Conservation (phyloP, 331 rosid genomes). For the Rosa hybrid region DNA sequence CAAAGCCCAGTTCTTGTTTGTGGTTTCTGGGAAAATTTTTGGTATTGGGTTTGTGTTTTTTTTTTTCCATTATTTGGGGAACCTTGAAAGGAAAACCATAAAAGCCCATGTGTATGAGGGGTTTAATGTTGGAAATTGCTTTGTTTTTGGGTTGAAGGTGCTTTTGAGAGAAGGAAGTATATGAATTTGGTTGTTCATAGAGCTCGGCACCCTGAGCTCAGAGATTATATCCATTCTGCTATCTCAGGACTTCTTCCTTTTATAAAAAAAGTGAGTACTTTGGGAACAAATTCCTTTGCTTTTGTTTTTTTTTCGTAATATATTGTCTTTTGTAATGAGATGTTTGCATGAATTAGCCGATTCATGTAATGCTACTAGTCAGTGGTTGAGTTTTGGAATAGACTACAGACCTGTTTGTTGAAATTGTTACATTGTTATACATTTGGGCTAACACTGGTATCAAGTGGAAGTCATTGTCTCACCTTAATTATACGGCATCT, state of each 20-base stretch:
- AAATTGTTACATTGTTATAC: not conserved
- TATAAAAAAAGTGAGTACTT: slow-evolving; percentile 61
- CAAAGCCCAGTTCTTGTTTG: slow-evolving; percentile 15
- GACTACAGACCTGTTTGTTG: not conserved
- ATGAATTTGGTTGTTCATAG: slow-evolving; percentile 84
- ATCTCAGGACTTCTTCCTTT: slow-evolving; percentile 73
- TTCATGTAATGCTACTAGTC: not conserved
- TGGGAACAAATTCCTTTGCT: slow-evolving; percentile 10
- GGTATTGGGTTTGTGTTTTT: not conserved
- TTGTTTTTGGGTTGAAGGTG: slow-evolving; percentile 52
- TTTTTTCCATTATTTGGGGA: not conserved
- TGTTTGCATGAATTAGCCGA: not conserved
- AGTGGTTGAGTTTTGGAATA: not conserved
- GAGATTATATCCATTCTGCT: slow-evolving; percentile 58
- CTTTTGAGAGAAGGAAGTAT: slow-evolving; percentile 87
- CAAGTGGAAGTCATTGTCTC: not conserved
- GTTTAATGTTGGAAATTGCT: not conserved
- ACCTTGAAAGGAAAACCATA: not conserved
- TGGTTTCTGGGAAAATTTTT: slow-evolving; percentile 6
- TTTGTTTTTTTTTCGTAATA: not conserved
- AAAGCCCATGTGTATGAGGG: not conserved
- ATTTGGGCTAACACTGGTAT: not conserved
- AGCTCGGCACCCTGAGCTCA: slow-evolving; percentile 83
- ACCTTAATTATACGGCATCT: not conserved
- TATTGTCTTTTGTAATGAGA: not conserved